Base-by-base conservation (phyloP, 2,329 filamentous ascomycete species). In the Hypoxylon sp. region DNA sequence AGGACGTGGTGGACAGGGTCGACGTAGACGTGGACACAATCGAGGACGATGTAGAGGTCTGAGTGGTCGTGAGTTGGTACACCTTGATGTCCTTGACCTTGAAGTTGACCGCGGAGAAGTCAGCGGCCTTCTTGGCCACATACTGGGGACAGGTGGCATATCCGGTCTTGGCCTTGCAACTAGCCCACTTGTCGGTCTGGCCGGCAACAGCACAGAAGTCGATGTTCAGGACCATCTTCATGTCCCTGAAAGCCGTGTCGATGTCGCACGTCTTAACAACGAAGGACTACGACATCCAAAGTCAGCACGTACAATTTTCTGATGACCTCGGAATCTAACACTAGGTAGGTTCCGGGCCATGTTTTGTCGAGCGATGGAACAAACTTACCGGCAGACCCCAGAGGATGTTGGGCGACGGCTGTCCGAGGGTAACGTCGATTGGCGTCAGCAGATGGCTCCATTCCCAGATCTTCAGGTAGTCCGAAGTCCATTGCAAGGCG, bases 401-500 rank as follows among this genome's bases (percentile, higher is more conserved):
- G 7, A 27, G 51, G 17, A 53, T 47, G 10, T 38, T 54, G 11
- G 70, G 70, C 23, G 59, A 47, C 10, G 70, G 70, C 11, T 66
- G 63, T 48, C 58, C 63, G n/a, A 46, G 58, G 7, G 72, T 71
- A 45, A 89, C 82, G 70, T 90, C 86, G n/a, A 86, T 77, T n/a
- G 74, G 70, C n/a, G 87, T 79, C 10, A 73, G 69, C 21, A 69
- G 70, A 24, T 83, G 81, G 0, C 82, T 77, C 73, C 89, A 91
- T 74, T 86, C 86, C 81, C 83, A 91, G 54, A 90, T 77, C 38
- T 79, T 83, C 67, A 92, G 86, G 20, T 78, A 80, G 1, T 79
- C 70, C 31, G 77, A 74, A 13, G 83, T 87, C 86, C 88, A 90
- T 64, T 86, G 79, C 58, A 83, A 81, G 11, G 82, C 83, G 59